These are phyloP conservation scores for Phtheirospermum japonicum DNA, from an alignment of 257 asterid genomes.

Conservation along the genomic window DNA sequence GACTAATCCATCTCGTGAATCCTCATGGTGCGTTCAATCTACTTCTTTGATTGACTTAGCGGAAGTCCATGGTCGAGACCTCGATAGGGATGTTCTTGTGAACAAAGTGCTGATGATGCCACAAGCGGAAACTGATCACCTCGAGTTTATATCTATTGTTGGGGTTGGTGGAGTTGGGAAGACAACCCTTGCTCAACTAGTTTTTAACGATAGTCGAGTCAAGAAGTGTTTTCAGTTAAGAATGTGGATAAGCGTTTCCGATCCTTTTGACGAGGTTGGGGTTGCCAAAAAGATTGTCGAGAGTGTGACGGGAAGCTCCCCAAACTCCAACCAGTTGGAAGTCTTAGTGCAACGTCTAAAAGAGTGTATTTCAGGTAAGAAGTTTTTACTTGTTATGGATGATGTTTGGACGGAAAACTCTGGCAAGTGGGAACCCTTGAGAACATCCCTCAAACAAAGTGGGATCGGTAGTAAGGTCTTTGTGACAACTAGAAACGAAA, in stretches of 20 bases:
- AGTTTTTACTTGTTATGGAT: conserved; percentile 25
- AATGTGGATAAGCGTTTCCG: conserved; percentile 42
- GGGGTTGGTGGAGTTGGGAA: conserved; percentile 51
- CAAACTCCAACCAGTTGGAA: background rate
- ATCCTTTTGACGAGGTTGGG: background rate
- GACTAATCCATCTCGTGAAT: background rate
- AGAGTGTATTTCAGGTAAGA: conserved; percentile 7
- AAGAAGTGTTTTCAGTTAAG: conserved; percentile 21
- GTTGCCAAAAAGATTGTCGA: conserved; percentile 25
- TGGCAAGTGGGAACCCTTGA: conserved; percentile 18
- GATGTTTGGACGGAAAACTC: conserved; percentile 25
- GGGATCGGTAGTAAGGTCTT: conserved; percentile 24
- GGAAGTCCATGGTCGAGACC: conserved; percentile 30
- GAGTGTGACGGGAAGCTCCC: background rate
- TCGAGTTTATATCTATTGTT: conserved; percentile 33
- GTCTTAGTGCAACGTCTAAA: background rate
- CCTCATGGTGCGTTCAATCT: conserved; percentile 20
- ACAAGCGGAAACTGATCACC: background rate
- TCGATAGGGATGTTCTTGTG: conserved; percentile 29
- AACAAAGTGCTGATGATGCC: conserved; percentile 21
- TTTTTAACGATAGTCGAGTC: conserved; percentile 26
- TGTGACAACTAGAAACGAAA: conserved; percentile 36
- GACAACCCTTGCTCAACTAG: conserved; percentile 41
- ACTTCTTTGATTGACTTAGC: conserved; percentile 27
- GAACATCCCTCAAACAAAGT: background rate